A percentile compares a stretch with the other conserved stretches of the same genome.
phyloP scores from a whole-genome alignment of 345 rosid species.

The Heritiera littoralis region DNA sequence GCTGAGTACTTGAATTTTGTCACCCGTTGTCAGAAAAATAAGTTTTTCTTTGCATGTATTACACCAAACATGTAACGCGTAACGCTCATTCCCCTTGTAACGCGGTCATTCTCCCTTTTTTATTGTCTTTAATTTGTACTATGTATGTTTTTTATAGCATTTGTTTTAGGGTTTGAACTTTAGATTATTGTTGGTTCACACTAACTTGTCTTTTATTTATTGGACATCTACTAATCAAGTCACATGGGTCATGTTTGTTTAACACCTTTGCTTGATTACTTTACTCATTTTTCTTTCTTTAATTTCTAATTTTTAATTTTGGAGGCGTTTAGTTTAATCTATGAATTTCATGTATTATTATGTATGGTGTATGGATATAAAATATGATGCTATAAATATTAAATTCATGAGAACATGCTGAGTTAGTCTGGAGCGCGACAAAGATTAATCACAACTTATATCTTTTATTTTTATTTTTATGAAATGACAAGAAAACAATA shows the following conservation, averaged over 20 bases:
- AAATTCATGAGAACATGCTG: slow-evolving; percentile 34
- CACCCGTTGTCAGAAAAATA: not conserved
- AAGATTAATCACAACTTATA: slow-evolving; percentile 33
- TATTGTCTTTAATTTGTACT: not conserved
- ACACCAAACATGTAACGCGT: slow-evolving; percentile 30
- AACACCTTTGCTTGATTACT: slow-evolving; percentile 22
- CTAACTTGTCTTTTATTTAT: slow-evolving; percentile 12
- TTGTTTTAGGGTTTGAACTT: not conserved
- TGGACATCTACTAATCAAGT: slow-evolving; percentile 32
- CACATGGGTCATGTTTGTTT: slow-evolving; percentile 44
- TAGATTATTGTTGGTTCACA: not conserved
- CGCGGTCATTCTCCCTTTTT: slow-evolving; percentile 9
- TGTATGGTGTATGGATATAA: not conserved
- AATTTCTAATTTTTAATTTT: not conserved
- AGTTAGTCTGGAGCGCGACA: slow-evolving; percentile 31
- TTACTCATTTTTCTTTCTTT: not conserved
- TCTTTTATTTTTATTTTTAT: not conserved
- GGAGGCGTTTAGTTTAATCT: not conserved
- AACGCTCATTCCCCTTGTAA: slow-evolving; percentile 13
- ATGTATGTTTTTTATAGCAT: not conserved
- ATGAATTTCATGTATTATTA: not conserved
- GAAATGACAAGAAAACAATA: too few species aligned
- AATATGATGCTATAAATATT: not conserved
- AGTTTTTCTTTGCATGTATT: slow-evolving; percentile 18
- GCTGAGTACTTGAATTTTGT: not conserved